Percentiles rank a stretch among this genome's conserved stretches.
These are phyloP conservation scores for Helotiales sp. DNA, from an alignment of 2,329 filamentous ascomycete genomes.

Conservation along the genomic window DNA sequence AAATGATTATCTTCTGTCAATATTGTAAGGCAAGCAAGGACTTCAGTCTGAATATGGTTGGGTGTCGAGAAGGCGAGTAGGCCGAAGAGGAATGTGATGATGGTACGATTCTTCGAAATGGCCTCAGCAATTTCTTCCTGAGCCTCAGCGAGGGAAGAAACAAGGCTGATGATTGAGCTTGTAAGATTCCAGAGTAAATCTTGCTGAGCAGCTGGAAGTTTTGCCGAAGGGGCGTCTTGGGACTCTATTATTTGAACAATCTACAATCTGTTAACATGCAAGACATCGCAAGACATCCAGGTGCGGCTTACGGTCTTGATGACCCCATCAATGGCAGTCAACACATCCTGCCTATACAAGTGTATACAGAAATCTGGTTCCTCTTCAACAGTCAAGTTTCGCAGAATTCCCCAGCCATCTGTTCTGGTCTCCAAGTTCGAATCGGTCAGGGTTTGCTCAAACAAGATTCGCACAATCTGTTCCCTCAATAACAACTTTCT, in stretches of 20 bases:
- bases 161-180: constrained; percentile 57
- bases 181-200: constrained; percentile 58
- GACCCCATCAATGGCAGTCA: constrained; percentile 65
- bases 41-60: constrained; percentile 49
- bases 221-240: constrained; percentile 51
- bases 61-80: constrained; percentile 52
- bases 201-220: constrained; percentile 59
- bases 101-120: constrained; percentile 54
- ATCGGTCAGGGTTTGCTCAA: constrained; percentile 69
- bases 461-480: constrained; percentile 66
- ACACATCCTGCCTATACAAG: constrained; percentile 63
- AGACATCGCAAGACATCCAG: neutral
- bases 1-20: constrained; percentile 64
- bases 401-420: constrained; percentile 70
- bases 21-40: constrained; percentile 60
- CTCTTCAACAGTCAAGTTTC: constrained; percentile 65
- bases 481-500: constrained; percentile 70
- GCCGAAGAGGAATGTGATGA: constrained; percentile 60
- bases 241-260: constrained; percentile 40
- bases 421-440: constrained; percentile 65
- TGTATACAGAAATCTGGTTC: constrained; percentile 71
- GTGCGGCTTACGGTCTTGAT: constrained; percentile 53
- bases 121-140: constrained; percentile 64
- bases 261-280: constrained; percentile 30
- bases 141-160: constrained; percentile 61